Conservation (phyloP, 1,139 yeast species). For the Zygoascus hellenicus region DNA sequence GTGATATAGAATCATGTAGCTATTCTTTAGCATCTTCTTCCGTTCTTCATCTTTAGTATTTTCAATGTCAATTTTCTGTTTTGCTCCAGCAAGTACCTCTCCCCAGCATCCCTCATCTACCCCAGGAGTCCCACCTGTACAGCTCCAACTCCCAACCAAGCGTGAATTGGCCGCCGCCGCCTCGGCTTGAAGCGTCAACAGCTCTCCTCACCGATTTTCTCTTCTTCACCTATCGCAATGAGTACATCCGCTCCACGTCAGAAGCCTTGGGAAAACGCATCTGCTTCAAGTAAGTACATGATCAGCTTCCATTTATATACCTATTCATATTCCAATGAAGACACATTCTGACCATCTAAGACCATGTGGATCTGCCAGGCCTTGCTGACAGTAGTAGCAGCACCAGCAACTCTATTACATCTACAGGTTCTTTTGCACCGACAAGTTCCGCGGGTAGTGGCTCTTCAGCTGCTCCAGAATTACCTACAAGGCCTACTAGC, state of each 20-base stretch:
- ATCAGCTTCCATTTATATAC: background rate
- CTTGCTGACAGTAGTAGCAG: background rate
- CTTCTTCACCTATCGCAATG: slow-evolving; percentile 11
- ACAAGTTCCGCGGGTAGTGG: background rate
- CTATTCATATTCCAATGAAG: slow-evolving; percentile 13
- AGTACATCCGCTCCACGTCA: slow-evolving; percentile 49
- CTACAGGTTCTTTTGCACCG: background rate
- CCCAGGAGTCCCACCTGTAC: no score
- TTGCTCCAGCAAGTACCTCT: no score
- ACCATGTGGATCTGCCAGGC: slow-evolving; percentile 21
- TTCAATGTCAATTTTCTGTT: no score
- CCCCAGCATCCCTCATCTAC: no score
- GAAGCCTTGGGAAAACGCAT: slow-evolving; percentile 69
- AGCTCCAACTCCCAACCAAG: background rate
- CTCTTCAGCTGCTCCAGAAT: slow-evolving; percentile 20
- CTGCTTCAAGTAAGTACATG: slow-evolving; percentile 38
- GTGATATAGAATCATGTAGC: no score
- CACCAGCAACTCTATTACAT: background rate
- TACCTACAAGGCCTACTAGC: slow-evolving; percentile 29
- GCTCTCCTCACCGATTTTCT: background rate
- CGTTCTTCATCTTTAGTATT: no score
- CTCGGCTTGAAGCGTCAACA: background rate
- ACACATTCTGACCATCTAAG: slow-evolving; percentile 15
- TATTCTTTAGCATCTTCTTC: no score
- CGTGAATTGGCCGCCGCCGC: background rate